Base-by-base conservation (phyloP, 1,284 basidiomycete genomes). In the Mycena sp. region DNA sequence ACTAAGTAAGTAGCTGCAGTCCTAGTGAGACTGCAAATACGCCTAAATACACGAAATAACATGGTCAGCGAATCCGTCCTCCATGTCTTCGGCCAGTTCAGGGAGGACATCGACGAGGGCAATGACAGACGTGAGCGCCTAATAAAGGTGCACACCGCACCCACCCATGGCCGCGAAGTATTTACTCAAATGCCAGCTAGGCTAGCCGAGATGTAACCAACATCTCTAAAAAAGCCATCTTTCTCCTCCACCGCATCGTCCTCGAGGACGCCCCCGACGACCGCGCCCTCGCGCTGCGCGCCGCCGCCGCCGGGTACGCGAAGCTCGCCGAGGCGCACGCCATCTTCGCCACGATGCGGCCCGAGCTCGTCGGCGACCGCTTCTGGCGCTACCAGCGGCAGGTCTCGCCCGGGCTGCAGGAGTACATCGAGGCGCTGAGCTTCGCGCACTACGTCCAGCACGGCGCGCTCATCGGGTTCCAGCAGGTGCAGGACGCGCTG, bases 191-290 rank as follows among this genome's bases (percentile, higher is more conserved):
- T 48, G 44, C 54, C 49, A n/a, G 28, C 57, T 52, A 92, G 91
- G 83, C 85, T 41, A 90, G 88, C 73, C 86, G 97, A 32, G 96
- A 98, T 75, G 87, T 95, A 67, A 99, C 96, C 16, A 92, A 89
- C 67, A 83, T 93, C n/a, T 95, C 95, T 48, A 99, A 99, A 77
- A 96, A 95, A 77, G 84, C 91, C 72, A 99, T 99, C 67, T 99
- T 99, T 73, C 89, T 95, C 50, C 84, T 99, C 4, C 97, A 98
- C 73, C 91, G 96, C 43, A 82, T 89, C 60, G 81, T 87, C 58
- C 82, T 85, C 65, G 87, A 86, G 69, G 81, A 81, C 69, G 73
- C 72, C 40, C 66, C 71, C 49, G 78, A 84, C 26, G 77, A 78
- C 43, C 68, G 67, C 21, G 74, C 72, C 4, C 72, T 73, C 21